Conservation (phyloP, 768 basidiomycete genomes). For the Panus rudis region DNA sequence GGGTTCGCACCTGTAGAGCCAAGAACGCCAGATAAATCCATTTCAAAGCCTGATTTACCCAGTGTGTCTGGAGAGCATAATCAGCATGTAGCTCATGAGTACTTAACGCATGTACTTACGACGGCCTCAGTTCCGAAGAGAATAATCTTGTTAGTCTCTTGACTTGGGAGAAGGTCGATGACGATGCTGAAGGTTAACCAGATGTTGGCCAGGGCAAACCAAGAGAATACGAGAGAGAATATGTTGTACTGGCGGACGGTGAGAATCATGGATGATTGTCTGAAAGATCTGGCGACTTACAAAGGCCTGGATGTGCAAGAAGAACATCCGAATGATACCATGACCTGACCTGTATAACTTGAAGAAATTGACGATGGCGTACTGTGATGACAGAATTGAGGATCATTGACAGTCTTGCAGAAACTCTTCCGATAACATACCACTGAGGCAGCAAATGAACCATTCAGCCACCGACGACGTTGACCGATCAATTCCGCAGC, state of each 20-base stretch:
- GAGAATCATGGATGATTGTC: not conserved
- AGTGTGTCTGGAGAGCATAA: constrained; percentile 58
- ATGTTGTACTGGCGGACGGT: constrained; percentile 61
- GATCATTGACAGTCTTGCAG: not conserved
- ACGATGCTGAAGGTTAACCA: constrained; percentile 97
- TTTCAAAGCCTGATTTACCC: constrained; percentile 76
- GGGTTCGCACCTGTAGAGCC: constrained; percentile 54
- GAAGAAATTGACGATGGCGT: constrained; percentile 91
- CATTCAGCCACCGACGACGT: constrained; percentile 94
- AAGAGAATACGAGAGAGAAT: constrained; percentile 79
- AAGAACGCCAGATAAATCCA: constrained; percentile 87
- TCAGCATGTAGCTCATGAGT: constrained; percentile 1
- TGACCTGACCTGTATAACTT: constrained; percentile 82
- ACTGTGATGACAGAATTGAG: constrained; percentile 35
- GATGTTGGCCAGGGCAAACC: constrained; percentile 89
- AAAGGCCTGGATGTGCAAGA: constrained; percentile 89
- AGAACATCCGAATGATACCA: constrained; percentile 89
- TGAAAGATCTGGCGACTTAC: constrained; percentile 36
- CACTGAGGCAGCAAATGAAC: constrained; percentile 89
- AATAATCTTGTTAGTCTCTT: constrained; percentile 31
- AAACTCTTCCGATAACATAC: constrained; percentile 34
- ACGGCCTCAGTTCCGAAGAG: constrained; percentile 68
- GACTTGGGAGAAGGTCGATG: constrained; percentile 71
- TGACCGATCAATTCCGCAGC: constrained; percentile 92
- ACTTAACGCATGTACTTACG: constrained; percentile 38